Evolutionary conservation across 2,329 filamentous ascomycete species (phyloP), one percentile per base, ranked within the genome.

Genomic region (Colletotrichum melonis): DNA sequence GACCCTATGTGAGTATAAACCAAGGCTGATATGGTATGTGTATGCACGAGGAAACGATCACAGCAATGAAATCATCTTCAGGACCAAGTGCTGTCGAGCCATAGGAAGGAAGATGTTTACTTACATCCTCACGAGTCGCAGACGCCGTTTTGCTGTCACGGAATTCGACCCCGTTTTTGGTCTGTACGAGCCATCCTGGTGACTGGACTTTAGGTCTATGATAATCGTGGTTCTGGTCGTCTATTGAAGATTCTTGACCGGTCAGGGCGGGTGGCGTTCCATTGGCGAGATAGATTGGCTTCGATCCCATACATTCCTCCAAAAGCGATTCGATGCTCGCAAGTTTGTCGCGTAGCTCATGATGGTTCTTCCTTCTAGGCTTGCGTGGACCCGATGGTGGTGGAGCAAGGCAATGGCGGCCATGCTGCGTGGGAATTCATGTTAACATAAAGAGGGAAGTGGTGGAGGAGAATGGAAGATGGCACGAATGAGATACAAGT

Each of bases 321-420:
- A 70, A 30, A 16, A 64, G 57, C 2, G 67, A 63, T 28, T 70
- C 67, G 2, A 70, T 30, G 12, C 60, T 24, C 9, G 52, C 67
- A 24, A 70, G 63, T 30, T 65, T 58, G 19, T 56, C 60, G 24
- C 57, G 56, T 7, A 70, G 67, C n/a, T 49, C 67, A 28, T 70
- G 30, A 54, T 70, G 38, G 12, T 70, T 70, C 9, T 54, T 62
- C 5, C 67, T 26, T 46, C 67, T 70, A 2, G 60, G 67, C 54
- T 22, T 32, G 4, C 67, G 60, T 5, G 38, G 38, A 9, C 32
- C 32, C 4, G 49, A 19, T 4, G 67, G 52, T 26, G 60, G 60
- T 7, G 67, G 59, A 19, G 22, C 26, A 19, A 46, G 26, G 54
- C 67, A 70, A n/a, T 70, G 49, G 9, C 54, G 67, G 14, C 22